phyloP scores from a whole-genome alignment of 2,329 filamentous ascomycete genomes.

The Xylaria multiplex region DNA sequence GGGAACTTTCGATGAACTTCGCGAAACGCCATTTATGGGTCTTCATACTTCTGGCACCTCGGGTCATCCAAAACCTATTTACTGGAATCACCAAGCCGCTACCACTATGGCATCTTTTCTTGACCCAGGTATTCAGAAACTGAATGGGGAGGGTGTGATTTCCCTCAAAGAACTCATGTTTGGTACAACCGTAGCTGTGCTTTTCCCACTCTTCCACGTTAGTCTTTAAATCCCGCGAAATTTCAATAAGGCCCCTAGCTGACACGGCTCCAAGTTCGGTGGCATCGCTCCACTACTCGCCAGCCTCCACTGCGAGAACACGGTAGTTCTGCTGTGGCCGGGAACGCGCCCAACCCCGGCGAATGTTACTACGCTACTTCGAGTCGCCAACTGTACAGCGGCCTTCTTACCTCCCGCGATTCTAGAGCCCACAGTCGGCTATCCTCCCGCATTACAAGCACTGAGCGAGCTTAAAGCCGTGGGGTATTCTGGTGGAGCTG shows the following conservation, averaged over 20 bases:
- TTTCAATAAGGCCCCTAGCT: not conserved
- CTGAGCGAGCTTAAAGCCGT: constrained; percentile 30
- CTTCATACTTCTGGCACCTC: constrained; percentile 42
- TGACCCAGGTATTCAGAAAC: not conserved
- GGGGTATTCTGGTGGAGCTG: constrained; percentile 34
- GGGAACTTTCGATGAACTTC: constrained; percentile 32
- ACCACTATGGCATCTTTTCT: constrained; percentile 15
- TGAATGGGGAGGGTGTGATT: not conserved
- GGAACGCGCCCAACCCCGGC: constrained; percentile 33
- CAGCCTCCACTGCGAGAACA: constrained; percentile 24
- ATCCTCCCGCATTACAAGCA: constrained; percentile 33
- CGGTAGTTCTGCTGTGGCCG: constrained; percentile 29
- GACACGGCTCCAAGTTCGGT: constrained; percentile 24
- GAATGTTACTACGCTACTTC: constrained; percentile 33
- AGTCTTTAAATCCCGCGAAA: constrained; percentile 4
- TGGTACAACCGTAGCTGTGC: constrained; percentile 8
- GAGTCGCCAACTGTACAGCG: constrained; percentile 26
- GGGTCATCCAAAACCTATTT: constrained; percentile 42
- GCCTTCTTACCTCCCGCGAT: constrained; percentile 33
- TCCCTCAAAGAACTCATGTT: constrained; percentile 12
- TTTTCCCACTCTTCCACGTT: constrained; percentile 35
- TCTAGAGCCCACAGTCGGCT: constrained; percentile 34
- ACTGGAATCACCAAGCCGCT: constrained; percentile 33
- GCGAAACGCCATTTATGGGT: constrained; percentile 28
- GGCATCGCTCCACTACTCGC: constrained; percentile 26